Conservation (phyloP, 2,329 filamentous ascomycete genomes). For the Anisogramma anomala region DNA sequence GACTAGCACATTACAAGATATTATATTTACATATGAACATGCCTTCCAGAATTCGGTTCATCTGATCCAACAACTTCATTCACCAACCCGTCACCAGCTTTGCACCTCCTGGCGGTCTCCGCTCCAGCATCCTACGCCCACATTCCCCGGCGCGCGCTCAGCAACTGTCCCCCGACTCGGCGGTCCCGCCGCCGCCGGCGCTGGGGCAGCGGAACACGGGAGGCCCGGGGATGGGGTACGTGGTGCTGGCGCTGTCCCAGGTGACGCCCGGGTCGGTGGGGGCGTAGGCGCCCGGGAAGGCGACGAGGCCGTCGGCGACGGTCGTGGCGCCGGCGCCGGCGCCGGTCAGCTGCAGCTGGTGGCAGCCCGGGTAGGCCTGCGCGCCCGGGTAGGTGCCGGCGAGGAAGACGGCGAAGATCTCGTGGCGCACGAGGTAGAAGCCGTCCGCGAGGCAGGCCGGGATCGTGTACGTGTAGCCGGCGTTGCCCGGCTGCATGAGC, state of each 20-base stretch:
- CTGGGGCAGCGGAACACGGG: conserved; percentile 26
- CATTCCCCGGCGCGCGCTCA: too few relatives aligned
- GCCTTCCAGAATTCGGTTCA: too few relatives aligned
- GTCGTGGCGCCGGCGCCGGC: conserved; percentile 30
- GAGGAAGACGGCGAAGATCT: conserved; percentile 43
- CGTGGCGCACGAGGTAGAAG: conserved; percentile 47
- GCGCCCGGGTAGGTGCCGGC: conserved; percentile 38
- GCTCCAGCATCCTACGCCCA: too few relatives aligned
- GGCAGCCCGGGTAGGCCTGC: conserved; percentile 47
- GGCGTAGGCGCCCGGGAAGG: conserved; percentile 44
- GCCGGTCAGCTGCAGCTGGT: conserved; percentile 43
- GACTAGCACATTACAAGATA: too few relatives aligned
- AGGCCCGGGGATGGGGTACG: conserved; percentile 36
- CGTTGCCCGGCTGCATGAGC: conserved; percentile 32
- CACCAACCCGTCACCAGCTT: too few relatives aligned
- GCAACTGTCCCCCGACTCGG: too few relatives aligned
- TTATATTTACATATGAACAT: too few relatives aligned
- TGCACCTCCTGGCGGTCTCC: too few relatives aligned
- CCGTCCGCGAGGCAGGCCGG: conserved; percentile 39
- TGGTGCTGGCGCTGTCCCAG: conserved; percentile 34
- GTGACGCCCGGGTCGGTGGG: conserved; percentile 38
- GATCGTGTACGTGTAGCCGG: conserved; percentile 39
- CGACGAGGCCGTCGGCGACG: conserved; percentile 29
- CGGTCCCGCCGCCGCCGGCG: not conserved
- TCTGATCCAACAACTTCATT: too few relatives aligned